phyloP scores from a whole-genome alignment of 2,329 filamentous ascomycete genomes.

The Monosporascus sp. region DNA sequence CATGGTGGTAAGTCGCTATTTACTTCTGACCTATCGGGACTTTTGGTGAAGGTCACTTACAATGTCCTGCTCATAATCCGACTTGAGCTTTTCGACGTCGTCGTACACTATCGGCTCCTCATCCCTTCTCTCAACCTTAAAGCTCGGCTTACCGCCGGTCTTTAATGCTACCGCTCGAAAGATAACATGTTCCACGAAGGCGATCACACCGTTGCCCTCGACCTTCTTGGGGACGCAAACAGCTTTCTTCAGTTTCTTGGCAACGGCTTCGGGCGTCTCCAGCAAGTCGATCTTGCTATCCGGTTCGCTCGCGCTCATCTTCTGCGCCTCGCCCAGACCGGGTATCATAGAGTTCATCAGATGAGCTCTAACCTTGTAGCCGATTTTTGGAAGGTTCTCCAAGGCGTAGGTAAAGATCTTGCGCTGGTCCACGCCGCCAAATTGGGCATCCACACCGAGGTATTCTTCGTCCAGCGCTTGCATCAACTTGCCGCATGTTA shows the following conservation, averaged over 20 bases:
- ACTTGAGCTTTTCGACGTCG: conserved; percentile 67
- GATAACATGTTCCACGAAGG: conserved; percentile 82
- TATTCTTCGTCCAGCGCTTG: conserved; percentile 90
- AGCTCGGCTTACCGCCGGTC: conserved; percentile 48
- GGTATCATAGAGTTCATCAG: conserved; percentile 89
- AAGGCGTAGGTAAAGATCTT: conserved; percentile 86
- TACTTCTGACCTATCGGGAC: conserved; percentile 8
- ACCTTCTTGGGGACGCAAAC: conserved; percentile 69
- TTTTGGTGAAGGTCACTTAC: conserved; percentile 41
- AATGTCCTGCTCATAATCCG: conserved; percentile 75
- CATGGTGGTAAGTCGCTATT: conserved; percentile 9
- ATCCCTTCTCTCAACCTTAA: conserved; percentile 64
- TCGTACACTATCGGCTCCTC: conserved; percentile 75
- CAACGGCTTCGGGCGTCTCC: conserved; percentile 67
- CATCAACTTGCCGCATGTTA: conserved; percentile 32
- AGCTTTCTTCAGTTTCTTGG: conserved; percentile 83
- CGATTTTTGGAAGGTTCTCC: conserved; percentile 79
- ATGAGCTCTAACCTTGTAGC: conserved; percentile 65
- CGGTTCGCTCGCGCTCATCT: conserved; percentile 75
- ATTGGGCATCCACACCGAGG: conserved; percentile 81
- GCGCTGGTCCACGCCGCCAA: conserved; percentile 80
- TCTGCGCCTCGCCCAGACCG: conserved; percentile 71
- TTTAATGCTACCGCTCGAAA: conserved; percentile 69
- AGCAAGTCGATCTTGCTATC: conserved; percentile 94
- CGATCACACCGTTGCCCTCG: conserved; percentile 81